Evolutionary conservation across 306 rosid species (phyloP), one percentile per base, ranked within the genome.

Genomic region (Vigna mungo): DNA sequence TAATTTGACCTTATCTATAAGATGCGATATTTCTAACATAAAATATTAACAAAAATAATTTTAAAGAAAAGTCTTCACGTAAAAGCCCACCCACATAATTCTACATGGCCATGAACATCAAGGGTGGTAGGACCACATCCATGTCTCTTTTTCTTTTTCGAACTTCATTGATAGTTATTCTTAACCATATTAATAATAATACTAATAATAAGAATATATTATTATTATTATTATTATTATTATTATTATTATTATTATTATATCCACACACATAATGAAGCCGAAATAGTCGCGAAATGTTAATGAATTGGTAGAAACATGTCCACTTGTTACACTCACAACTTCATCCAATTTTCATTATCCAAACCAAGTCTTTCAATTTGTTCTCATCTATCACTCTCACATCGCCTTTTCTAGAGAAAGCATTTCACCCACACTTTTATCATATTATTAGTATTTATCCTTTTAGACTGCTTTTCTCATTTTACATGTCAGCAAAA

Each of bases 351-450:
- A 3, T 20, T 21, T n/a, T 12, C 60, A 9, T 3, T 30, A 30
- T 54, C 14, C 14, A 54, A 54, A 20, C 60, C 3, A 54, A 54
- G 30, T 12, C 60, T 54, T 5, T 44, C n/a, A 30, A 52, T 13
- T 51, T 6, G 48, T 51, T 30, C 7, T 12, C 7, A 32, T 13
- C 37, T 6, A 21, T 39, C 66, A 37, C 21, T 0, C 14, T 34
- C 76, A 12, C 44, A 52, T 12, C 13, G 18, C 2, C 12, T 20
- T 52, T 18, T 14, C 23, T 4, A 41, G 2, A 30, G 1, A 74
- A 74, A 46, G 17, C 27, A 74, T 74, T 61, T 12, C 47, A 44
- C 55, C 13, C 65, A 64, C 15, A 75, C 2, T 36, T 48, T 62
- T 75, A 12, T 49, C 39, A 20, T 76, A 39, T 46, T 64, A 36